Evolutionary conservation across 2,329 filamentous ascomycete genomes (phyloP).

Genomic region (Cladosporium sphaerospermum): DNA sequence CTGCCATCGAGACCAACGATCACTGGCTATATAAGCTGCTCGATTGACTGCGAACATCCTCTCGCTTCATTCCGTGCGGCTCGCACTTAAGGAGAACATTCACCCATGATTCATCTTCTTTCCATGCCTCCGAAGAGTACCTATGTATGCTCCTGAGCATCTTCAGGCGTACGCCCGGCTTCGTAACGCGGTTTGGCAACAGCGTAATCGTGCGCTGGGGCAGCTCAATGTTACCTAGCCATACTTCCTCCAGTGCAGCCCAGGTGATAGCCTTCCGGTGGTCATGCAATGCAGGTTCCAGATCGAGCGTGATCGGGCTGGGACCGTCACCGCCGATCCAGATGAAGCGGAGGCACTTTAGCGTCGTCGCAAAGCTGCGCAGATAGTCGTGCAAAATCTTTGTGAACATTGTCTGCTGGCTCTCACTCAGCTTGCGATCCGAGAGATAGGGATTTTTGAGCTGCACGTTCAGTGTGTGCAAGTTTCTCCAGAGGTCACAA

Average conservation of each 20-base stretch:
- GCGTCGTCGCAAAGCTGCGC: conserved; percentile 22
- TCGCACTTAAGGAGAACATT: conserved; percentile 10
- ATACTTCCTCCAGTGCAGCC: conserved; percentile 20
- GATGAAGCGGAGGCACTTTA: conserved; percentile 25
- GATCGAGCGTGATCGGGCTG: conserved; percentile 24
- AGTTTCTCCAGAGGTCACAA: conserved; percentile 19
- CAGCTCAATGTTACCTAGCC: conserved; percentile 19
- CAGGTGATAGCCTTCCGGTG: conserved; percentile 17
- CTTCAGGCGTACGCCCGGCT: conserved; percentile 12
- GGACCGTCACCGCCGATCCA: conserved; percentile 28
- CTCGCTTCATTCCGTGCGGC: not conserved
- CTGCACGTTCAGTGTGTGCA: conserved; percentile 25
- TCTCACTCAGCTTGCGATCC: conserved; percentile 13
- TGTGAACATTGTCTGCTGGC: conserved; percentile 24
- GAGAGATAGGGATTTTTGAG: conserved; percentile 21
- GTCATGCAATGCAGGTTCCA: conserved; percentile 14
- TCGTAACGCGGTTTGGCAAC: conserved; percentile 8
- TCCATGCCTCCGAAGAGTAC: not conserved
- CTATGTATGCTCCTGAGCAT: conserved; percentile 14
- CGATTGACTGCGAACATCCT: not conserved
- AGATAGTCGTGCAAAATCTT: conserved; percentile 29
- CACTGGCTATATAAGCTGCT: conserved; percentile 11
- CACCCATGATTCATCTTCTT: conserved; percentile 15
- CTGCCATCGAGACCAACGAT: not conserved
- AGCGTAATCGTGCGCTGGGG: conserved; percentile 14